Conservation (phyloP, 2,329 filamentous ascomycete genomes). For the Scedosporium apiospermum region DNA sequence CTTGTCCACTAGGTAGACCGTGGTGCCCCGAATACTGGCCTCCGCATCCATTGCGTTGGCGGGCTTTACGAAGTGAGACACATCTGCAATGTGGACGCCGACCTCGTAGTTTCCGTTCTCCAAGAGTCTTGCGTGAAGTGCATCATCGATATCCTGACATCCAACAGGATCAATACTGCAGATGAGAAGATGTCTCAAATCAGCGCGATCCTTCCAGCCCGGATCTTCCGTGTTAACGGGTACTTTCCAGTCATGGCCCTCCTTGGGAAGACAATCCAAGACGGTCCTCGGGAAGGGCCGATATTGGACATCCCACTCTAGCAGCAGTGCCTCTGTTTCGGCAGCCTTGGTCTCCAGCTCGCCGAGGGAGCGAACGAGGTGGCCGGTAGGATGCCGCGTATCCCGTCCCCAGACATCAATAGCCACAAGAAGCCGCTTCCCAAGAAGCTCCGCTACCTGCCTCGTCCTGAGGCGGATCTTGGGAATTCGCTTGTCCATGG, state of each 20-base stretch:
- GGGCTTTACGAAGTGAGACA: conserved; percentile 97
- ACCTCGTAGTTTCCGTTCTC: conserved; percentile 94
- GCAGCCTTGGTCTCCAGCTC: conserved; percentile 96
- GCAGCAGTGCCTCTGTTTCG: conserved; percentile 85
- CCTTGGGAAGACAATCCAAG: conserved; percentile 79
- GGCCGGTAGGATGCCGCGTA: conserved; percentile 83
- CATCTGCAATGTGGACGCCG: conserved; percentile 96
- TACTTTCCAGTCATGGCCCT: conserved; percentile 92
- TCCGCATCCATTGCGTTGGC: conserved; percentile 96
- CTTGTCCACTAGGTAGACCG: conserved; percentile 96
- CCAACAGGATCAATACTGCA: conserved; percentile 96
- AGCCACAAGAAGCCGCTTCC: conserved; percentile 84
- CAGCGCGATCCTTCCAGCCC: conserved; percentile 77
- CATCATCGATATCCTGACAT: conserved; percentile 97
- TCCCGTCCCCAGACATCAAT: conserved; percentile 95
- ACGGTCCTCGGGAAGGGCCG: conserved; percentile 94
- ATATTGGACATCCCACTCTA: conserved; percentile 97
- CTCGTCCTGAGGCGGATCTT: conserved; percentile 91
- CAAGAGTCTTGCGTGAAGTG: conserved; percentile 74
- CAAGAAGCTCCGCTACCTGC: conserved; percentile 79
- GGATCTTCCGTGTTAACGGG: conserved; percentile 69
- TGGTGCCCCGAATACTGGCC: conserved; percentile 87
- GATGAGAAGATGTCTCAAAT: conserved; percentile 77
- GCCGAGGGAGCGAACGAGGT: conserved; percentile 87
- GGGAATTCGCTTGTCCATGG: conserved; percentile 96